These are phyloP conservation scores for Trichophyton rubrum DNA, from an alignment of 2,329 filamentous ascomycete genomes.

Conservation along the genomic window DNA sequence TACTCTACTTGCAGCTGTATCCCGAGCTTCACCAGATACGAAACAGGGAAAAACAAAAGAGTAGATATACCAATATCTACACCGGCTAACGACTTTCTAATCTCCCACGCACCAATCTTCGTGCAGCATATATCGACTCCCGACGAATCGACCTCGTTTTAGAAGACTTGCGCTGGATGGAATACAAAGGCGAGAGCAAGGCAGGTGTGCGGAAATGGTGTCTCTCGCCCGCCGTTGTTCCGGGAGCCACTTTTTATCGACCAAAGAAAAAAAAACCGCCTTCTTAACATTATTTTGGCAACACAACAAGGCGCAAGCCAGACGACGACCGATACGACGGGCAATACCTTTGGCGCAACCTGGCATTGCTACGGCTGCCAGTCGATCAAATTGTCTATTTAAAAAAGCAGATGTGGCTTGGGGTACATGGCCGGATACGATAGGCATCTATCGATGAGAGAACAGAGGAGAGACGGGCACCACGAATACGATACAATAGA, in stretches of 20 bases:
- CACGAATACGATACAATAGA: conserved; percentile 29
- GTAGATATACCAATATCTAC: conserved; percentile 2
- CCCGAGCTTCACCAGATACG: not conserved
- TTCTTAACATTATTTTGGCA: not conserved
- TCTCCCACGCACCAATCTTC: not conserved
- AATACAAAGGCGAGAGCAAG: not conserved
- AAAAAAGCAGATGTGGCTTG: conserved; percentile 30
- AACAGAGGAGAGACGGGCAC: conserved; percentile 36
- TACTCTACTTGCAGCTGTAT: not conserved
- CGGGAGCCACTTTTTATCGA: conserved; percentile 8
- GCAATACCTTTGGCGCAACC: not conserved
- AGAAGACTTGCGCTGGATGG: not conserved
- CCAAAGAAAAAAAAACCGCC: conserved; percentile 5
- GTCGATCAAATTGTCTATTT: not conserved
- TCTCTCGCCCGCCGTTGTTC: conserved; percentile 12
- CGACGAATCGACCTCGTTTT: not conserved
- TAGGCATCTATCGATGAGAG: conserved; percentile 39
- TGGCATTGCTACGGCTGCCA: not conserved
- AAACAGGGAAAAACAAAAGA: not conserved
- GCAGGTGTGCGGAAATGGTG: conserved; percentile 9
- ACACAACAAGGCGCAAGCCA: not conserved
- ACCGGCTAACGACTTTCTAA: not conserved
- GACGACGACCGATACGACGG: conserved; percentile 1
- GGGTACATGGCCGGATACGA: conserved; percentile 39
- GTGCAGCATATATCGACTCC: not conserved